Percentiles rank a stretch among this genome's conserved stretches.
Conservation (phyloP, 495 filamentous ascomycete genomes). For the Penicillium salamii region DNA sequence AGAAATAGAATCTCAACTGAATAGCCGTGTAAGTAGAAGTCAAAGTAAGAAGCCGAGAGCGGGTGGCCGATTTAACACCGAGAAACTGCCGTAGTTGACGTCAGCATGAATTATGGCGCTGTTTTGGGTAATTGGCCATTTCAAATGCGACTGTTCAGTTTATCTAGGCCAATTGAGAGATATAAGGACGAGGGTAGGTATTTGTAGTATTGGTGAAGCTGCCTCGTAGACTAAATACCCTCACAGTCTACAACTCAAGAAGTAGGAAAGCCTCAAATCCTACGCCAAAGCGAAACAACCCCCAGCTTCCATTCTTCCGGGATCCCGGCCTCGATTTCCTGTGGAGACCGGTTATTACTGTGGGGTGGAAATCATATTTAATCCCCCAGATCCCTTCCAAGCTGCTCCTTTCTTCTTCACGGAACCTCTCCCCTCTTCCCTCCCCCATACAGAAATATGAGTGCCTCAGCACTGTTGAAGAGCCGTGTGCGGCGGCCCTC, state of each 20-base stretch:
- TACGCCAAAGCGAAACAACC: neutral
- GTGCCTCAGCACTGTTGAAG: constrained; percentile 71
- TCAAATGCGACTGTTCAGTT: constrained; percentile 3
- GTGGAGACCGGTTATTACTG: constrained; percentile 9
- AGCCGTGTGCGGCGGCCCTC: constrained; percentile 72
- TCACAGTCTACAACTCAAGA: no score
- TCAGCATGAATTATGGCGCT: constrained; percentile 7
- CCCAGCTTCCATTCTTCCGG: constrained; percentile 21
- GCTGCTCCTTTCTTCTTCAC: constrained; percentile 7
- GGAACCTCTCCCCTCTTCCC: constrained; percentile 10
- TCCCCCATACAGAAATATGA: constrained; percentile 26
- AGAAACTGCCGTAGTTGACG: constrained; percentile 5
- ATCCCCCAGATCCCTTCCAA: constrained; percentile 13
- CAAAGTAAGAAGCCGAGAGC: neutral
- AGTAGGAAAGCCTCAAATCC: no score
- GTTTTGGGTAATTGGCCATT: neutral
- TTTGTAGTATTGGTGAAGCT: no score
- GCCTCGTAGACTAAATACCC: no score
- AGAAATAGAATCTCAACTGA: no score
- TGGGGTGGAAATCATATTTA: constrained; percentile 25
- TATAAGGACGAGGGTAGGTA: no score
- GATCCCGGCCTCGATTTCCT: neutral
- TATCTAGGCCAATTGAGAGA: no score
- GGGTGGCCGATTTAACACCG: neutral
- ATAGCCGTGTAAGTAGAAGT: no score